phyloP scores from a whole-genome alignment of 345 rosid species.

The Garcia nutans region DNA sequence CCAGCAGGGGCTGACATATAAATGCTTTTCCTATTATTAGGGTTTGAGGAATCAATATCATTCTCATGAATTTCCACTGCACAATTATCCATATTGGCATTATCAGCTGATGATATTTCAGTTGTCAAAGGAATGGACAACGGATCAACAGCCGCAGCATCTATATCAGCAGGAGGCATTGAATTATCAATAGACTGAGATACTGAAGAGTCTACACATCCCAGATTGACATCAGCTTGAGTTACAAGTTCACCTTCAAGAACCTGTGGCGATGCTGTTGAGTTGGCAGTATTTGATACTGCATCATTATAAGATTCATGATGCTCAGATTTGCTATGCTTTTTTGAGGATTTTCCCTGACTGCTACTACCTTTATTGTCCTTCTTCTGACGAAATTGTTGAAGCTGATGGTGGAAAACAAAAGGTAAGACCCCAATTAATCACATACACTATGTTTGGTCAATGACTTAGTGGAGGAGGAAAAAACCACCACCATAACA shows the following conservation, averaged over 20 bases:
- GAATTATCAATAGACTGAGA: slow-evolving; percentile 31
- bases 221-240: slow-evolving; percentile 26
- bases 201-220: slow-evolving; percentile 34
- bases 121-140: slow-evolving; percentile 26
- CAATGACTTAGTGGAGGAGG: background rate
- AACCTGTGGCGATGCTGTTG: slow-evolving; percentile 25
- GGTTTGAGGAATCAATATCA: slow-evolving; percentile 26
- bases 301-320: slow-evolving; percentile 52
- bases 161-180: slow-evolving; percentile 27
- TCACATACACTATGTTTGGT: background rate
- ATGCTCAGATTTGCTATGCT: slow-evolving; percentile 52
- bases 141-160: slow-evolving; percentile 34
- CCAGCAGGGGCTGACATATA: slow-evolving; percentile 18
- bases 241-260: slow-evolving; percentile 41
- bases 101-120: slow-evolving; percentile 32
- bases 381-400: slow-evolving; percentile 93
- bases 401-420: slow-evolving; percentile 57
- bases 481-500: background rate
- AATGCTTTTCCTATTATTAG: slow-evolving; percentile 32
- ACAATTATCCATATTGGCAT: slow-evolving; percentile 23
- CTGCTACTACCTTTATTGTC: slow-evolving; percentile 70
- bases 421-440: slow-evolving; percentile 16
- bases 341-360: slow-evolving; percentile 73
- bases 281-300: slow-evolving; percentile 26
- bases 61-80: slow-evolving; percentile 24